Evolutionary conservation across 768 basidiomycete species (phyloP), one percentile per base, ranked within the genome.

Genomic region (Albatrellus ellisii): DNA sequence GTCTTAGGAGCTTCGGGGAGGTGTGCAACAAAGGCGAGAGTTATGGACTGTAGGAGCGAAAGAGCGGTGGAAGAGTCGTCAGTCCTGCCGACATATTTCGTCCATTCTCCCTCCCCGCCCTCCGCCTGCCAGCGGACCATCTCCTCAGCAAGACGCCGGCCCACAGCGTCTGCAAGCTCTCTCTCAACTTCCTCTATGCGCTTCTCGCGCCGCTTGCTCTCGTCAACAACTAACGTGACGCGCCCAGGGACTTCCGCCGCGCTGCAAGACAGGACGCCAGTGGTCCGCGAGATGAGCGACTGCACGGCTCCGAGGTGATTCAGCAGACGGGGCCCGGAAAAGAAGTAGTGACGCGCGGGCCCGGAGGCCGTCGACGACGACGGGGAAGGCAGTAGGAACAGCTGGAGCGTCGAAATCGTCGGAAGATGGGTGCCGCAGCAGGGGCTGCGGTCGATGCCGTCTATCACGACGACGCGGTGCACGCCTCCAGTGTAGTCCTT

Each of bases 381-480:
- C 21, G 82, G 63, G 1, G 75, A 69, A 18, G 82, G 76, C 32
- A 81, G 57, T 33, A 86, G 59, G 63, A 85, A 79, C 39, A 86
- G 61, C 52, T 84, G 75, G 24, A 84, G 68, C 51, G 79, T 77
- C 47, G 79, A 68, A 37, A 91, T 69, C 40, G 75, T 76, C 5
- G 88, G 83, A 41, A 81, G 68, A 57, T 95, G 91, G 12, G 89
- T 87, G 9, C 85, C 82, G 43, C 82, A 84, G 59, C 87, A 87
- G 77, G 81, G 81, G 56, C 79, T 85, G 31, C 79, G 70, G 57
- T 91, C 89, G 4, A 89, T 65, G 10, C 77, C 77, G 39, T 89
- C 83, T 40, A 95, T 92, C 21, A 81, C 67, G 25, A 91, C 75
- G 8, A 83, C 76, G n/a, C 90, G 68, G 53, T 71, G 82, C 47